phyloP scores from a whole-genome alignment of 1,284 basidiomycete species.

The Fomitopsis pinicola region DNA sequence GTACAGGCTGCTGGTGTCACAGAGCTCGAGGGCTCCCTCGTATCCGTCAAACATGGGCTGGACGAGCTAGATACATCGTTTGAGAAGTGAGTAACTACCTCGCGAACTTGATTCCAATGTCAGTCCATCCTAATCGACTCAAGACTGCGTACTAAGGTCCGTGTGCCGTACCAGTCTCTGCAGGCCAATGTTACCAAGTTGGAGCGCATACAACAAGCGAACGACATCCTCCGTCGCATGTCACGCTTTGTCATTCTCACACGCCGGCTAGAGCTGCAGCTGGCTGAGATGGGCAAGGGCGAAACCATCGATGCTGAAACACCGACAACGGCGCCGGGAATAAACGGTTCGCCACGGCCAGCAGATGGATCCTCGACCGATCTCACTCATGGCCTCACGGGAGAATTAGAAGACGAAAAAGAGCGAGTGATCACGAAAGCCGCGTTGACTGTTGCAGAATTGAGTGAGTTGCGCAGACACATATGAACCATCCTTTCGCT shows the following conservation, averaged over 20 bases:
- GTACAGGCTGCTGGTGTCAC: constrained; percentile 66
- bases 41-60: constrained; percentile 59
- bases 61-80: constrained; percentile 66
- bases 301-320: constrained; percentile 15
- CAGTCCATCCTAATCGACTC: constrained; percentile 14
- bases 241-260: constrained; percentile 82
- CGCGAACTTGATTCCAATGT: background rate
- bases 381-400: constrained; percentile 18
- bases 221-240: constrained; percentile 78
- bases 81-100: constrained; percentile 52
- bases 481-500: background rate
- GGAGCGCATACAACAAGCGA: constrained; percentile 73
- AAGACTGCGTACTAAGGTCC: constrained; percentile 82
- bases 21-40: constrained; percentile 59
- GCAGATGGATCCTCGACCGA: constrained; percentile 4
- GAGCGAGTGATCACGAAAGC: constrained; percentile 87
- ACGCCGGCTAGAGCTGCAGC: constrained; percentile 76
- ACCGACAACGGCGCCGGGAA: constrained; percentile 12
- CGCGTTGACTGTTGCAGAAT: constrained; percentile 84
- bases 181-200: constrained; percentile 67
- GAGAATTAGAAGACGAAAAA: constrained; percentile 67
- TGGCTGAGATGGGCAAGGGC: constrained; percentile 54
- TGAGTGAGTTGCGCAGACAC: constrained; percentile 48
- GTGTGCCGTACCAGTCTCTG: constrained; percentile 74
- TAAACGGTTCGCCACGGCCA: constrained; percentile 10